Evolutionary conservation across 306 rosid species (phyloP), one percentile per base, ranked within the genome.

Genomic region (Casuarina glauca): DNA sequence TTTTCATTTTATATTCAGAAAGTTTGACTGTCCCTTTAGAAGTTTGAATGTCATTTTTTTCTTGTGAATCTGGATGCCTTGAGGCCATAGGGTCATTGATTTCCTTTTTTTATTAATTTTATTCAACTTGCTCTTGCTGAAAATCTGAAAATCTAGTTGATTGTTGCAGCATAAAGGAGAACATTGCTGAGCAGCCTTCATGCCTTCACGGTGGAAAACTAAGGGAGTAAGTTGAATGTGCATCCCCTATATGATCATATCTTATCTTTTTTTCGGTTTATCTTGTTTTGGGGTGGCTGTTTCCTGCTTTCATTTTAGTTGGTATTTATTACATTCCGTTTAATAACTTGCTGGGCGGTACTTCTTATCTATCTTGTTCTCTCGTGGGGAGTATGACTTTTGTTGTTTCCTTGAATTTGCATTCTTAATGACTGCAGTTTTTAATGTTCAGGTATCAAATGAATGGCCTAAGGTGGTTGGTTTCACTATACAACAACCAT

Each of bases 401-500:
- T 66, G 13, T n/a, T 66, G 50, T 42, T 32, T 42, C 42, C 42
- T 72, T 79, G 61, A 76, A 73, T 74, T 80, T 55, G 44, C 68
- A 68, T 82, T 79, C 26, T 66, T 83, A 45, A 48, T 73, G 63
- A 71, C 82, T 79, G n/a, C 66, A 72, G 58, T n/a, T 82, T 84
- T 85, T 83, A 75, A 57, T 49, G 61, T 70, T 75, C 81, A 96
- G 99, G 93, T 96, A 96, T 87, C 99, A 93, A 89, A 93, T 96
- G 99, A 96, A 91, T 83, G 99, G 99, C 63, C 87, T 96, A 77
- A 87, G 99, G 85, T 96, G 99, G 99, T 76, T 96, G 85, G 97
- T 96, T 81, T 96, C 99, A 11, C 84, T 96, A 68, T 96, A 96
- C 75, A 96, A 96, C 83, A 96, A 96, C 80, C 99, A 93, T 84